These are phyloP conservation scores for Podila epigama DNA, from an alignment of 192 early-diverging fungal species.

Conservation along the genomic window DNA sequence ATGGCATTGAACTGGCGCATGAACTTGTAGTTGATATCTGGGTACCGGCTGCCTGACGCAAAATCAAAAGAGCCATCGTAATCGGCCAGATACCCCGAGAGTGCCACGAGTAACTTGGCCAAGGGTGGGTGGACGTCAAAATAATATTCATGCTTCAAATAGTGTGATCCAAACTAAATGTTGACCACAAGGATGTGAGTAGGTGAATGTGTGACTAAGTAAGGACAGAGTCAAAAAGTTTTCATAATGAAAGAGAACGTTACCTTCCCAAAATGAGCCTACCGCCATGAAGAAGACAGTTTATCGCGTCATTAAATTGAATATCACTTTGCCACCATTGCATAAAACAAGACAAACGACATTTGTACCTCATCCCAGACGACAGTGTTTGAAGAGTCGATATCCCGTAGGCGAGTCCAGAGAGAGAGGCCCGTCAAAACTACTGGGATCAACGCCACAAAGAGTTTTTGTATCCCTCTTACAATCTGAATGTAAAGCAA, in stretches of 20 bases:
- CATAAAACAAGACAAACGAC: too few species aligned
- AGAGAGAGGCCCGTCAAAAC: slow-evolving; percentile 6
- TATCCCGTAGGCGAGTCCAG: slow-evolving; percentile 18
- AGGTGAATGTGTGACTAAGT: slow-evolving; percentile 61
- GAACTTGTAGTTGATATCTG: slow-evolving; percentile 82
- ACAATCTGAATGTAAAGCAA: background rate
- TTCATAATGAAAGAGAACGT: background rate
- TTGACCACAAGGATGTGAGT: background rate
- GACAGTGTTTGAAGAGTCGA: slow-evolving; percentile 12
- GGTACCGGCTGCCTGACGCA: slow-evolving; percentile 74
- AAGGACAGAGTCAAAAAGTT: background rate
- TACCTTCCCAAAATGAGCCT: slow-evolving; percentile 28
- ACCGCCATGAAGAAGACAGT: background rate
- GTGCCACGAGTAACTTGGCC: slow-evolving; percentile 92
- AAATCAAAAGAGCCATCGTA: slow-evolving; percentile 89
- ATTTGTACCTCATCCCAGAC: slow-evolving; percentile 57
- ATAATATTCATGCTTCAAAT: slow-evolving; percentile 89
- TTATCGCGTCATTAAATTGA: background rate
- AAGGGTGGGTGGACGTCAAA: slow-evolving; percentile 97
- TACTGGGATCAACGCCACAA: background rate
- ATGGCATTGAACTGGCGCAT: slow-evolving; percentile 89
- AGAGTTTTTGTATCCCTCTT: background rate
- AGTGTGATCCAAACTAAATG: slow-evolving; percentile 87
- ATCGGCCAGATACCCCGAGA: slow-evolving; percentile 80
- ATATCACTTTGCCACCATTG: too few species aligned